These are phyloP conservation scores for Suillus cothurnatus DNA, from an alignment of 768 basidiomycete species.

Conservation along the genomic window DNA sequence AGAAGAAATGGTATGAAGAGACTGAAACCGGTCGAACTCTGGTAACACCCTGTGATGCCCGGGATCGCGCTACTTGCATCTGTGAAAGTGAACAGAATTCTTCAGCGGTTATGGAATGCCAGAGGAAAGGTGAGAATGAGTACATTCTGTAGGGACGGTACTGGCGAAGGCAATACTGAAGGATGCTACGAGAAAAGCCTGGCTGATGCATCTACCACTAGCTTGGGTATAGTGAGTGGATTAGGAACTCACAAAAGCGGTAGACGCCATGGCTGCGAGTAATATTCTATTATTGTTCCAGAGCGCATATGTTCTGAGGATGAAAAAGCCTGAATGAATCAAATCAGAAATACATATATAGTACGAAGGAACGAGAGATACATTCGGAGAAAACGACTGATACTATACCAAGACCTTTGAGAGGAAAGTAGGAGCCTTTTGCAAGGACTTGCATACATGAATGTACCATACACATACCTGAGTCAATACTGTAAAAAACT, in stretches of 20 bases:
- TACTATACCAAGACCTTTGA: background rate
- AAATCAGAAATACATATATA: background rate
- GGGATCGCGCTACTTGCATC: background rate
- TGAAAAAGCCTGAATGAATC: background rate
- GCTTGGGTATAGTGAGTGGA: background rate
- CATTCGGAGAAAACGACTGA: background rate
- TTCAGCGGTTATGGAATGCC: background rate
- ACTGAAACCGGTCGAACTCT: background rate
- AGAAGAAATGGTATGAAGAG: background rate
- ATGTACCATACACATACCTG: background rate
- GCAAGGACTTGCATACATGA: background rate
- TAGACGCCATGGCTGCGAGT: background rate
- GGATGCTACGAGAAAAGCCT: background rate
- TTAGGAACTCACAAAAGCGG: background rate
- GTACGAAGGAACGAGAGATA: background rate
- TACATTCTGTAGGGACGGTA: background rate
- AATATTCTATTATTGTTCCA: background rate
- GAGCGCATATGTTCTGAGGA: background rate
- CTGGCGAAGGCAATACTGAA: background rate
- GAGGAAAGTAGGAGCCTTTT: background rate
- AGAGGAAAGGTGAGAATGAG: background rate
- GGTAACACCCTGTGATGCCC: background rate
- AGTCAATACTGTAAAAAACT: accelerated
- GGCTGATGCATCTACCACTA: background rate
- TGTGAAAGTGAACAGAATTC: background rate